Conservation (phyloP, 495 filamentous ascomycete species). For the Tuber indicum region DNA sequence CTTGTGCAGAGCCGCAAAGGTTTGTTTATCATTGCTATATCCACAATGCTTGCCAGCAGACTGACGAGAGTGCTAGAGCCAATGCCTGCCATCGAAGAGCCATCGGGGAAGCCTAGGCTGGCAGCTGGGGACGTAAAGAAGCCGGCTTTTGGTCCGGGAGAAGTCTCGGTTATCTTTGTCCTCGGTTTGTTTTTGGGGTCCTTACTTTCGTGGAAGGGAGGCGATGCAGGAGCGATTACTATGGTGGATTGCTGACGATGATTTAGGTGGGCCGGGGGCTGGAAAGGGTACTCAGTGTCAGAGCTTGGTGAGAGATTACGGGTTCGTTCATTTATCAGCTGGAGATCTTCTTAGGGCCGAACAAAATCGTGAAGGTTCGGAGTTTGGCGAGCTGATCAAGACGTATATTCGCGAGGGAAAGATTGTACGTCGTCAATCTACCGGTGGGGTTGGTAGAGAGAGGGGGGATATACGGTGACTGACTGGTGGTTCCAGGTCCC, state of each 20-base stretch:
- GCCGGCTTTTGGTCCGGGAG: slow-evolving; percentile 70
- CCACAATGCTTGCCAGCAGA: slow-evolving; percentile 21
- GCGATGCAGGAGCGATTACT: not conserved
- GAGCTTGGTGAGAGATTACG: slow-evolving; percentile 79
- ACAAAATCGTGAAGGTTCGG: slow-evolving; percentile 72
- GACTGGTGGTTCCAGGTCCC: slow-evolving; percentile 45
- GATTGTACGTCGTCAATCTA: slow-evolving; percentile 55
- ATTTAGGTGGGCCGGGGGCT: slow-evolving; percentile 56
- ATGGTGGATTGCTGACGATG: not conserved
- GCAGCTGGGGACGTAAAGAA: slow-evolving; percentile 50
- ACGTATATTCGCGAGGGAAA: slow-evolving; percentile 83
- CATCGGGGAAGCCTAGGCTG: slow-evolving; percentile 46
- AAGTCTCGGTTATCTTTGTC: slow-evolving; percentile 83
- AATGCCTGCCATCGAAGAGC: slow-evolving; percentile 48
- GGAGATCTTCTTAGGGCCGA: slow-evolving; percentile 92
- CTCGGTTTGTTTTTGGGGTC: slow-evolving; percentile 48
- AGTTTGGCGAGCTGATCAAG: slow-evolving; percentile 86
- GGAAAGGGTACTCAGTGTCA: slow-evolving; percentile 84
- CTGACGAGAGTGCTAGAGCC: slow-evolving; percentile 7
- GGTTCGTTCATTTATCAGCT: slow-evolving; percentile 85
- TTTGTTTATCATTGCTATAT: slow-evolving; percentile 20
- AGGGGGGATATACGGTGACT: not conserved
- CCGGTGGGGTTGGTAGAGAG: not conserved
- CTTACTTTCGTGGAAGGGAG: not conserved
- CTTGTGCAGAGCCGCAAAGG: slow-evolving; percentile 41